Percentiles rank a stretch among this genome's conserved stretches.
Conservation (phyloP, 306 rosid genomes). For the Adenanthera pavonina region DNA sequence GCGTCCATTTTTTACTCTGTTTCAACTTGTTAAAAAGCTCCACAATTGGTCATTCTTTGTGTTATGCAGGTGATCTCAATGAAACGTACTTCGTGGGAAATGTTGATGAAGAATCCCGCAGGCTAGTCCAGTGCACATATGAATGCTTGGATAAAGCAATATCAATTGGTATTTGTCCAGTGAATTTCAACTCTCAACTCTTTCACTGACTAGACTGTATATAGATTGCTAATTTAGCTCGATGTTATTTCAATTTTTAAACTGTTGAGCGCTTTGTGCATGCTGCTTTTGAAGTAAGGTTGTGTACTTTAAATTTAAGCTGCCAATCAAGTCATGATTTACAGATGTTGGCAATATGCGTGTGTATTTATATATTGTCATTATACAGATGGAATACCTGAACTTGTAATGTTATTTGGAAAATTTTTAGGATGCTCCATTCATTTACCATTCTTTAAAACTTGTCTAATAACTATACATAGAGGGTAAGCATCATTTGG, state of each 20-base stretch:
- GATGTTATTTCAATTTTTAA: neutral
- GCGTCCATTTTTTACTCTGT: neutral
- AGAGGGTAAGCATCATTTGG: neutral
- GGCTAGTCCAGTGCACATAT: slow-evolving; percentile 80
- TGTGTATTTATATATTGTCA: neutral
- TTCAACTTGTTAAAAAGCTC: slow-evolving; percentile 1
- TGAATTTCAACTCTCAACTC: slow-evolving; percentile 16
- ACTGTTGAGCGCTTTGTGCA: neutral
- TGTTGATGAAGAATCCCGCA: slow-evolving; percentile 82
- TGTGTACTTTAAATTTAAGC: neutral
- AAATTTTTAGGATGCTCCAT: slow-evolving; percentile 6
- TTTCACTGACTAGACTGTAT: neutral
- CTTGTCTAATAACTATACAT: neutral
- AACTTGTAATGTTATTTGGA: neutral
- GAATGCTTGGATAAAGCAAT: slow-evolving; percentile 97
- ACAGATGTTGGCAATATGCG: neutral
- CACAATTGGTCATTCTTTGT: slow-evolving; percentile 5
- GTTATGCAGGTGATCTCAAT: slow-evolving; percentile 83
- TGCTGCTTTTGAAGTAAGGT: neutral
- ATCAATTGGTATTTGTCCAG: slow-evolving; percentile 70
- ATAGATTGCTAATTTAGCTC: neutral
- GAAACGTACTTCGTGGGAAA: slow-evolving; percentile 97
- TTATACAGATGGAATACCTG: neutral
- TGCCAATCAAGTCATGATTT: neutral
- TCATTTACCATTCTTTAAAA: neutral